A percentile compares a stretch with the other conserved stretches of the same genome.
Evolutionary conservation across 1,139 yeast species (phyloP).

Genomic region (Geotrichum histeridarum): DNA sequence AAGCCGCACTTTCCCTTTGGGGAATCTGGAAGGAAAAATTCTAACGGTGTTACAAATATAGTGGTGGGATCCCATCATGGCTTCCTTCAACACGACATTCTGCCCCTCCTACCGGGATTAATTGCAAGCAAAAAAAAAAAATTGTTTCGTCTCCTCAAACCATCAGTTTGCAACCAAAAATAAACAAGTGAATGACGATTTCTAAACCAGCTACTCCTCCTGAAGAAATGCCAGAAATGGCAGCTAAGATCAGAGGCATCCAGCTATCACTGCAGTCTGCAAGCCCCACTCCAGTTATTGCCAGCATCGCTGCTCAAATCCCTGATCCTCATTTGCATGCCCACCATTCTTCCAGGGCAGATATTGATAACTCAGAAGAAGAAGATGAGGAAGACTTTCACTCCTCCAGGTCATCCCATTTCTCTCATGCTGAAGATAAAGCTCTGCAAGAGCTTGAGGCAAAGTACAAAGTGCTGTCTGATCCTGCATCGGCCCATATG

Average conservation of each 20-base stretch:
- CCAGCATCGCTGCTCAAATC: background rate
- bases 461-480: constrained; percentile 49
- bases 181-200: background rate
- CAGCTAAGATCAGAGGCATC: too few species aligned
- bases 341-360: background rate
- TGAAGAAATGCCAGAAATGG: too few species aligned
- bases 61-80: too few species aligned
- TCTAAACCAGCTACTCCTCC: too few species aligned
- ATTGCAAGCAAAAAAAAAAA: too few species aligned
- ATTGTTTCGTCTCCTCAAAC: background rate
- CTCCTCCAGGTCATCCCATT: constrained; percentile 32
- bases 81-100: too few species aligned
- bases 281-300: background rate
- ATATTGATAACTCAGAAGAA: constrained; percentile 6
- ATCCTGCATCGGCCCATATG: background rate
- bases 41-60: too few species aligned
- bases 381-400: constrained; percentile 1
- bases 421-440: constrained; percentile 63
- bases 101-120: too few species aligned
- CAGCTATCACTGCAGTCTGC: background rate
- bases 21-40: too few species aligned
- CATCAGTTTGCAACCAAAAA: background rate
- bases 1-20: too few species aligned
- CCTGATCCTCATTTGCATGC: background rate
- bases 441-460: constrained; percentile 65